phyloP scores from a whole-genome alignment of 495 filamentous ascomycete species.

The Penicillium malachiteum region DNA sequence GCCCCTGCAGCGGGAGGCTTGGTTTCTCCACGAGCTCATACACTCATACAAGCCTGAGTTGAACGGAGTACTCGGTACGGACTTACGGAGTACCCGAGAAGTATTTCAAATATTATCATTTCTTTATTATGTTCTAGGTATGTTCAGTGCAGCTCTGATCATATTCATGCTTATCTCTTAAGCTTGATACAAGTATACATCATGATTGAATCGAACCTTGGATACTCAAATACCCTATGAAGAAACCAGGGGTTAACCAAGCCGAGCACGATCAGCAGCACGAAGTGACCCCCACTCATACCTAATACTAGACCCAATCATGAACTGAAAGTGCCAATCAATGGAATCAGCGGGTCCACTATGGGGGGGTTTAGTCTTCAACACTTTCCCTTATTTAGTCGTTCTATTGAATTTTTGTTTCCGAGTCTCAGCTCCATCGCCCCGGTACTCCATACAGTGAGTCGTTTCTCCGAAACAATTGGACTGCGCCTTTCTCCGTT shows the following conservation, averaged over 20 bases:
- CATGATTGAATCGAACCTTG: conserved; percentile 4
- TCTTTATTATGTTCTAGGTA: not conserved
- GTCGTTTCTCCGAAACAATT: conserved; percentile 1
- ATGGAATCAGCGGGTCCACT: not conserved
- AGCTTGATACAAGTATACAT: too few relatives aligned
- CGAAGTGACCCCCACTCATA: not conserved
- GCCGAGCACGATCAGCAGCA: conserved; percentile 5
- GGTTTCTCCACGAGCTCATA: conserved; percentile 2
- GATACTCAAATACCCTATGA: conserved; percentile 6
- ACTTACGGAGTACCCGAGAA: too few relatives aligned
- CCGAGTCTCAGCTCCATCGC: not conserved
- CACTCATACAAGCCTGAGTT: too few relatives aligned
- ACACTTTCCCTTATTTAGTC: not conserved
- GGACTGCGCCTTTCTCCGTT: conserved; percentile 1
- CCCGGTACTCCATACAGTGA: too few relatives aligned
- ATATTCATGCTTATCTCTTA: too few relatives aligned
- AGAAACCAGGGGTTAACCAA: conserved; percentile 14
- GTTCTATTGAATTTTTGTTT: conserved; percentile 3
- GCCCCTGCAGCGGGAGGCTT: conserved; percentile 7
- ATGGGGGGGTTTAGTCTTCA: not conserved
- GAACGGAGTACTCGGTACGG: not conserved
- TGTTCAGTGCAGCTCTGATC: too few relatives aligned
- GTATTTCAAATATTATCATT: too few relatives aligned
- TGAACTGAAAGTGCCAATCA: not conserved
- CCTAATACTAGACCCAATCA: not conserved